Base-by-base conservation (phyloP, 352 stramenopile genomes). In the Globisporangium carolinianum region DNA sequence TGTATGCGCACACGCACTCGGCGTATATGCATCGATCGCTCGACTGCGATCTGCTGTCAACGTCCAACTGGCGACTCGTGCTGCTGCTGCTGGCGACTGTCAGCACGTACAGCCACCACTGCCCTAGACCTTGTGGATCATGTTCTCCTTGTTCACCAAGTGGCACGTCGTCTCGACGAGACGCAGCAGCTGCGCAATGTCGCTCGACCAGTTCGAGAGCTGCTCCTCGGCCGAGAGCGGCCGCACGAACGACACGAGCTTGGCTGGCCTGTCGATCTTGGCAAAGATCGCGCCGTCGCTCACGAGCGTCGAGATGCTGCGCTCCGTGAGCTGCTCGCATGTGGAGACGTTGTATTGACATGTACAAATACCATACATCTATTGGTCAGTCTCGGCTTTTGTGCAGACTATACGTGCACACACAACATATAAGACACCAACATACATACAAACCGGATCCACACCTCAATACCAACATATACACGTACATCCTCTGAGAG, bases 131-230 rank as follows among this genome's bases (percentile, higher is more conserved):
- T 95, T 96, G 78, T 97, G 79, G 57, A 98, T 87, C 95, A 99
- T 99, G 66, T 97, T 98, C 71, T 99, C 97, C 84, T 99, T 99
- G 77, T 98, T 96, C 77, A 99, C 98, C 61, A 99, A 79, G 82
- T 99, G 96, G 62, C 87, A 98, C 53, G 97, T 99, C 35, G 91
- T 97, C 74, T 99, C 96, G 41, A 99, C 93, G 42, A 99, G 75
- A 55, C 87, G 75, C 59, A 99, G 84, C 50, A 99, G 71, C 68
- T 97, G 86, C 24, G 92, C 96, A 63, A 99, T 98, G 76, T 99
- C 95, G 50, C 69, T 74, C 38, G 95, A 96, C 97, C 96, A 99
- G 60, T 98, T 94, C 6, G 84, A 94, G 37, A 99, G 76, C 45
- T 98, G 81, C 57, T 98, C 86, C 68, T 99, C 95, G 15, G 95